A percentile compares a stretch with the other conserved stretches of the same genome.
Evolutionary conservation across 2,329 filamentous ascomycete species (phyloP).

Genomic region (Rutstroemia sp.): DNA sequence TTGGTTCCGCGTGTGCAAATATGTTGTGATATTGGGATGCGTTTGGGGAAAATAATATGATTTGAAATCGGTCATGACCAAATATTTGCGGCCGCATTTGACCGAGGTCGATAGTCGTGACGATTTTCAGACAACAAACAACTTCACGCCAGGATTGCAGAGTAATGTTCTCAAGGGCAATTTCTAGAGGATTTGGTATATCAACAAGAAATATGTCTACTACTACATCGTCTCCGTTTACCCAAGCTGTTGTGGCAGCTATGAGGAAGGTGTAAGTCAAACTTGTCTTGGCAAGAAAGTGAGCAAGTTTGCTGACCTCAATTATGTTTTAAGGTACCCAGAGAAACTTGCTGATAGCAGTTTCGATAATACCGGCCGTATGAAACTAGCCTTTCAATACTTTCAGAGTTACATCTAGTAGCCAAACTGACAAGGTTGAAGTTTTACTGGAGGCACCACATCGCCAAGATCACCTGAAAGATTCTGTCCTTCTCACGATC

Average conservation of each 20-base stretch:
- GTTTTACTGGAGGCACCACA: conserved; percentile 64
- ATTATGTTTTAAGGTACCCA: conserved; percentile 58
- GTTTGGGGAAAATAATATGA: not conserved
- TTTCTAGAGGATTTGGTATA: conserved; percentile 12
- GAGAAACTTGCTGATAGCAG: conserved; percentile 80
- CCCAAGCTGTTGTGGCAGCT: conserved; percentile 61
- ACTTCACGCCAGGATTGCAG: conserved; percentile 2
- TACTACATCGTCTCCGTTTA: conserved; percentile 38
- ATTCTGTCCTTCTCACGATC: conserved; percentile 73
- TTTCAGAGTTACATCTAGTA: not conserved
- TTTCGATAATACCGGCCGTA: conserved; percentile 91
- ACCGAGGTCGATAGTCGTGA: not conserved
- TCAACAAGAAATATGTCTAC: conserved; percentile 19
- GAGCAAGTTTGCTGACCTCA: not conserved
- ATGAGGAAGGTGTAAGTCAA: conserved; percentile 70
- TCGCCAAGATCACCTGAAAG: conserved; percentile 48
- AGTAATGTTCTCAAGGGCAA: conserved; percentile 17
- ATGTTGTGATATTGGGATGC: not conserved
- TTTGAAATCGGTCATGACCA: conserved; percentile 3
- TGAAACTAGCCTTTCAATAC: conserved; percentile 11
- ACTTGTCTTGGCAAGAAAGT: not conserved
- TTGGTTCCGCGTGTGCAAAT: conserved; percentile 8
- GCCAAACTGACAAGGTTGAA: conserved; percentile 27
- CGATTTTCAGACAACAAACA: not conserved
- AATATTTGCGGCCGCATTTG: conserved; percentile 11